Evolutionary conservation across 1,284 basidiomycete genomes (phyloP), one percentile per base, ranked within the genome.

Genomic region (Peniophora sp.): DNA sequence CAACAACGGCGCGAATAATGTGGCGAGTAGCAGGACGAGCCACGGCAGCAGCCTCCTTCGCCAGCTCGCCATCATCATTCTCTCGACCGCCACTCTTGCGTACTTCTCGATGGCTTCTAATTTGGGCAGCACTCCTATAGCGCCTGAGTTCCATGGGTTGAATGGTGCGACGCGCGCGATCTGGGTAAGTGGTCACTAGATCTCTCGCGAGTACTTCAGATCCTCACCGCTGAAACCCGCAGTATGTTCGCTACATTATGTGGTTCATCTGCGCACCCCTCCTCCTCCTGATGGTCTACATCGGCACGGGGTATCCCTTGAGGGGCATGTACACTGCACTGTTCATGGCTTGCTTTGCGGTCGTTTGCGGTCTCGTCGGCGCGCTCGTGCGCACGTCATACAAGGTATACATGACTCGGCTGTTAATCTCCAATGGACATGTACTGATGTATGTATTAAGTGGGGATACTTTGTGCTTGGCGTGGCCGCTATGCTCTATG

Each of bases 81-180:
- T 80, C 20, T 66, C 72, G 2, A 74, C 73, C 1, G 61, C 70
- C 0, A 52, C 66, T 1, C 63, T 78, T 47, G 62, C 72, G 1
- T 75, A 74, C 68, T 82, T 80, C 63, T 68, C 71, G n/a, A 76
- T 82, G 75, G 82, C 82, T 0, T 79, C 78, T 11, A 70, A 83
- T 62, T 70, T 83, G 49, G 82, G 83, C 24, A 68, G 66, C 46
- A 74, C 79, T 2, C 68, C 76, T 38, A 62, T 81, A 53, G 50
- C 47, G 2, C 72, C 75, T 51, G 75, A 80, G 60, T 82, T 36
- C 34, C 10, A 10, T n/a, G 34, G 34, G 10, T 10, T n/a, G 34
- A n/a, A n/a, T n/a, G 34, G n/a, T 36, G 34, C 10, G 34, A 36
- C 34, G 10, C 34, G 34, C n/a, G 10, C 34, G 34, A 36, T 36